Conservation (phyloP, 2,329 filamentous ascomycete genomes). For the Bretziella fagacearum region DNA sequence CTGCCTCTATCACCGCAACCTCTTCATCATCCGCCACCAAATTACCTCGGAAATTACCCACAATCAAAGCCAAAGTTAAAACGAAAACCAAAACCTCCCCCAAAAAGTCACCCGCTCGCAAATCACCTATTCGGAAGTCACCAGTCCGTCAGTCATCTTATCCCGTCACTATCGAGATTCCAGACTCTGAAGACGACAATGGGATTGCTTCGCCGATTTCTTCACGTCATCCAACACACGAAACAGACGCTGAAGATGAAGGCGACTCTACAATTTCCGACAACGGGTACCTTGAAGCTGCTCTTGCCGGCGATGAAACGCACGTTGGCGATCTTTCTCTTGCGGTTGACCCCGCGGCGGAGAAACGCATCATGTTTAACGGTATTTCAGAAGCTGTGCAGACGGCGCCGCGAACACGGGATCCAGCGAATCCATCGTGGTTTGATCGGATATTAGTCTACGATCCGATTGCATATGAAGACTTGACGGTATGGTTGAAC, state of each 20-base stretch:
- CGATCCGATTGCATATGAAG: conserved; percentile 77
- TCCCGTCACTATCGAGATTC: conserved; percentile 13
- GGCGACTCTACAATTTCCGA: conserved; percentile 8
- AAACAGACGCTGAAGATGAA: not conserved
- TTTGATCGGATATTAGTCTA: conserved; percentile 88
- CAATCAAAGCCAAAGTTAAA: no score
- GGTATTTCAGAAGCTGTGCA: conserved; percentile 39
- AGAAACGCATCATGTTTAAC: conserved; percentile 31
- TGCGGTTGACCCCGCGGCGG: conserved; percentile 23
- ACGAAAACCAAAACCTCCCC: no score
- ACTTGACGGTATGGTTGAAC: conserved; percentile 71
- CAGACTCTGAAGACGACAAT: conserved; percentile 13
- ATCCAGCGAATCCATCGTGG: conserved; percentile 48
- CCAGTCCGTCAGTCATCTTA: conserved; percentile 1
- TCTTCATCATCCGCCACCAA: not conserved
- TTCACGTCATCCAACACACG: not conserved
- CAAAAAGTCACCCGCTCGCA: not conserved
- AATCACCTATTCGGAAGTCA: conserved; percentile 1
- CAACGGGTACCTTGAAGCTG: conserved; percentile 8
- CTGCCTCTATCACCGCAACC: not conserved
- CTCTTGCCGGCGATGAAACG: conserved; percentile 18
- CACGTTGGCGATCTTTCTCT: conserved; percentile 32
- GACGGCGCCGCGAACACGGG: conserved; percentile 30
- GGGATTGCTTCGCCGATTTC: not conserved
- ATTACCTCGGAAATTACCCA: no score